Evolutionary conservation across 2,329 filamentous ascomycete species (phyloP).

Genomic region (Beauveria sp.): DNA sequence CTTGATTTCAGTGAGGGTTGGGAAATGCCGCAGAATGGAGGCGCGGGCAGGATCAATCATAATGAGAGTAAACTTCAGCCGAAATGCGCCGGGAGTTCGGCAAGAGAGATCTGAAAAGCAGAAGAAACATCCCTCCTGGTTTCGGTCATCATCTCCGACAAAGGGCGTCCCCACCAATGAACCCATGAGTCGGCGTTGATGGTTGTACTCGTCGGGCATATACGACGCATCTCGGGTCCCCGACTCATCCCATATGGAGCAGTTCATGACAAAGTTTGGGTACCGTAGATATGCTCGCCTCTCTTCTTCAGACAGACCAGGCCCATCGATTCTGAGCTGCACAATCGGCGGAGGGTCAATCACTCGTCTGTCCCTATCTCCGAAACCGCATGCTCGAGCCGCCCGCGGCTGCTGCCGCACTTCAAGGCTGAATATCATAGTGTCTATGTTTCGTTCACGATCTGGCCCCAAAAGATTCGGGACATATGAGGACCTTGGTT

Average conservation of each 20-base stretch:
- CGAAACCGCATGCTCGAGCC: slow-evolving; percentile 74
- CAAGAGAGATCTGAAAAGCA: slow-evolving; percentile 79
- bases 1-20: slow-evolving; percentile 44
- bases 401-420: slow-evolving; percentile 73
- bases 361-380: slow-evolving; percentile 71
- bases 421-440: slow-evolving; percentile 23
- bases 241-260: slow-evolving; percentile 64
- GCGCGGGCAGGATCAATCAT: slow-evolving; percentile 56
- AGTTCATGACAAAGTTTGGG: slow-evolving; percentile 65
- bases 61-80: slow-evolving; percentile 66
- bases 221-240: slow-evolving; percentile 61
- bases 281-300: slow-evolving; percentile 44
- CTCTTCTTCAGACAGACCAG: slow-evolving; percentile 47
- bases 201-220: slow-evolving; percentile 63
- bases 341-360: slow-evolving; percentile 81
- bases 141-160: slow-evolving; percentile 65
- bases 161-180: slow-evolving; percentile 71
- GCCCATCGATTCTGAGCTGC: slow-evolving; percentile 59
- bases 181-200: slow-evolving; percentile 72
- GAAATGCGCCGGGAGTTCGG: slow-evolving; percentile 67
- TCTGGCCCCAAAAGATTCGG: slow-evolving; percentile 21
- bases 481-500: slow-evolving; percentile 13
- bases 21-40: slow-evolving; percentile 37
- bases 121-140: slow-evolving; percentile 72
- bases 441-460: slow-evolving; percentile 15